Base-by-base conservation (phyloP, 768 basidiomycete species). In the Rhodotorula babjevae region DNA sequence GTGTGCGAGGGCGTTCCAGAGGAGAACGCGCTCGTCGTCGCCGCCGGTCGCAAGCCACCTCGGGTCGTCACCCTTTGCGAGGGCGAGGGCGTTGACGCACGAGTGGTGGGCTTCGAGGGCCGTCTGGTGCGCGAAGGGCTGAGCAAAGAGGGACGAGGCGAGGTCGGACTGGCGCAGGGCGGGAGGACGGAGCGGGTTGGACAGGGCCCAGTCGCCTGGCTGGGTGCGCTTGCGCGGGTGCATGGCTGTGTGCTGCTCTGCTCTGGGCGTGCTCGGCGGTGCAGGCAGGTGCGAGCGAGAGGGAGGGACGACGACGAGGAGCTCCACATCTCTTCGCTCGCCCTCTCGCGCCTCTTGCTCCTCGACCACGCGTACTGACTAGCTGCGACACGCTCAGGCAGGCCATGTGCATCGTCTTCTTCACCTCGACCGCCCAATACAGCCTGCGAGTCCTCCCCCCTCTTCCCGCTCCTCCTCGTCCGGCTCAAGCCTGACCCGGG, bases 321-420 rank as follows among this genome's bases (percentile, higher is more conserved):
- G 59, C 66, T 55, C 57, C 56, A 40, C 55, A 18, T 56, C 27
- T n/a, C n/a, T n/a, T n/a, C n/a, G n/a, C 27, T n/a, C 4, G 6
- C 31, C 18, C 15, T 15, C 44, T 14, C 44, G n/a, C 44, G 6
- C 44, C 44, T 46, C 44, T 10, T 19, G 33, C 31, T 14, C 60
- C 21, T 55, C 40, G 42, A 29, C 25, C 4, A 52, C 9, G 14
- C 2, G 18, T 15, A 40, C 31, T 7, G 25, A 2, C 31, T 23
- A 46, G 27, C 33, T 16, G 12, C 12, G 50, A 5, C 59, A 16
- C 25, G 12, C 36, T 9, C n/a, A n/a, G 36, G 9, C 36, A 9
- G 36, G 31, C 31, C 61, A 72, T 72, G 71, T 72, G 71, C 36
- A 72, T 72, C 44, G 71, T 72, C 12, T 72, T 72, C 59, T 68